Conservation (phyloP, 1,284 basidiomycete genomes). For the Apiotrichum sp. region DNA sequence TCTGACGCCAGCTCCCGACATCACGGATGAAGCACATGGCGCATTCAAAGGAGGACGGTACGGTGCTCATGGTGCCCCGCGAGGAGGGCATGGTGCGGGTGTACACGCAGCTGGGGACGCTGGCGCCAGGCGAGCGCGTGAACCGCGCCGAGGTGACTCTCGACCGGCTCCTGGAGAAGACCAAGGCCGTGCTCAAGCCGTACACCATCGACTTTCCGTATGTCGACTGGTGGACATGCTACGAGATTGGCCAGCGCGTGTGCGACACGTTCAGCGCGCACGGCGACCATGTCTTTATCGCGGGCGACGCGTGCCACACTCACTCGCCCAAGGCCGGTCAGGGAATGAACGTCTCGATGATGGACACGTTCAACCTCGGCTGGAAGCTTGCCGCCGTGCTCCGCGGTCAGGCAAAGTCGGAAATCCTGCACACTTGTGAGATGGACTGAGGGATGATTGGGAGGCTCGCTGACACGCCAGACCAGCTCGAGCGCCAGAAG, state of each 20-base stretch:
- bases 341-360: conserved; percentile 37
- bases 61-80: conserved; percentile 38
- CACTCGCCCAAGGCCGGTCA: conserved; percentile 39
- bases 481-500: conserved; percentile 19
- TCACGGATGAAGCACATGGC: conserved; percentile 35
- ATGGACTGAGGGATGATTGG: not conserved
- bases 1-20: conserved; percentile 10
- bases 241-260: conserved; percentile 50
- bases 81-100: conserved; percentile 32
- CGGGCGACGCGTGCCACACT: conserved; percentile 38
- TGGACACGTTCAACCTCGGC: conserved; percentile 44
- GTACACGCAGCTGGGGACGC: conserved; percentile 22
- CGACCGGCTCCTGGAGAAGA: conserved; percentile 57
- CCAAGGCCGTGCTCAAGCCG: conserved; percentile 61
- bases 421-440: conserved; percentile 58
- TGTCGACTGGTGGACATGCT: conserved; percentile 40
- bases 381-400: conserved; percentile 51
- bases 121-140: conserved; percentile 20
- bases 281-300: conserved; percentile 33
- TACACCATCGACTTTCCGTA: conserved; percentile 55
- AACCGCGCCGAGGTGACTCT: conserved; percentile 46
- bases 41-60: conserved; percentile 29
- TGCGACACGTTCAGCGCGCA: conserved; percentile 20
- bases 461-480: not conserved
- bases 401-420: conserved; percentile 60